These are phyloP conservation scores for Wickerhamomyces bisporus DNA, from an alignment of 805 yeast species.

Conservation along the genomic window DNA sequence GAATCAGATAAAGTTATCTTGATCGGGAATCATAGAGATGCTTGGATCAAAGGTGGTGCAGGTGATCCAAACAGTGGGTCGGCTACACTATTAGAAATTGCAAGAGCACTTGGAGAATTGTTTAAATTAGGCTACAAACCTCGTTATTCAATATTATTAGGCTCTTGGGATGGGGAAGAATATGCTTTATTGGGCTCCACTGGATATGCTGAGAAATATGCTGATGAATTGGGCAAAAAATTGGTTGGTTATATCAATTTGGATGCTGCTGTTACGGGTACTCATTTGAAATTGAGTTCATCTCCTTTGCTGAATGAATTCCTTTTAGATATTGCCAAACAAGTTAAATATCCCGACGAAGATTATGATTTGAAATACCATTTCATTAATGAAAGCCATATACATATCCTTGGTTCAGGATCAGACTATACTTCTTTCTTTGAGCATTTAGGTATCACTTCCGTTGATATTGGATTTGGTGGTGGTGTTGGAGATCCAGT, in stretches of 20 bases:
- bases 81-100: slow-evolving; percentile 58
- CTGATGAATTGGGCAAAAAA: slow-evolving; percentile 39
- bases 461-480: slow-evolving; percentile 55
- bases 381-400: slow-evolving; percentile 24
- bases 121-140: slow-evolving; percentile 60
- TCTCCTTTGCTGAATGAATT: slow-evolving; percentile 55
- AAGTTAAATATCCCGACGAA: slow-evolving; percentile 40
- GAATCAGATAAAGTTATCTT: slow-evolving; percentile 50
- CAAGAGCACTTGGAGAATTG: slow-evolving; percentile 51
- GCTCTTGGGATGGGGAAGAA: slow-evolving; percentile 86
- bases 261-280: slow-evolving; percentile 61
- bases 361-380: slow-evolving; percentile 23
- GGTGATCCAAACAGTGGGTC: slow-evolving; percentile 77
- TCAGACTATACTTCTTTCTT: slow-evolving; percentile 62
- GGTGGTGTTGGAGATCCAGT: slow-evolving; percentile 44
- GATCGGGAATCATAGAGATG: slow-evolving; percentile 74
- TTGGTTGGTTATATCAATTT: slow-evolving; percentile 66
- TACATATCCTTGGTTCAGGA: slow-evolving; percentile 59
- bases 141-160: slow-evolving; percentile 55
- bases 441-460: slow-evolving; percentile 56
- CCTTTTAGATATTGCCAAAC: slow-evolving; percentile 38
- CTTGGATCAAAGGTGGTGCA: slow-evolving; percentile 78
- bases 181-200: slow-evolving; percentile 72
- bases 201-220: slow-evolving; percentile 66
- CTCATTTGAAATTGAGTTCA: slow-evolving; percentile 40